Conservation (phyloP, 805 yeast genomes). For the Tetrapisispora nanseiensis region DNA sequence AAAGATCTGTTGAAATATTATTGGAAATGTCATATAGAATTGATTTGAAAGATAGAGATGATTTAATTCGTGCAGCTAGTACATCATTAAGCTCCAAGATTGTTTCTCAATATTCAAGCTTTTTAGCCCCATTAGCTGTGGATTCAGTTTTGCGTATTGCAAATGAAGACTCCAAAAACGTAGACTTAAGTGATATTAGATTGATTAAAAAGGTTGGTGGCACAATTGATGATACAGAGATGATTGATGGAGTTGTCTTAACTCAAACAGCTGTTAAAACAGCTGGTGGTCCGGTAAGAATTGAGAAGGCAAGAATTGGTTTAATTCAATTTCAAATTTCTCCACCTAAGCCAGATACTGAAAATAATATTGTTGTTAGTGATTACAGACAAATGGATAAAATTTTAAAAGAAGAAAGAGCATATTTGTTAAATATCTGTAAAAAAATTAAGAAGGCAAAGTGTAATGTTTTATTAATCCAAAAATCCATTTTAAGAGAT, state of each 20-base stretch:
- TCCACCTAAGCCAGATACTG: slow-evolving; percentile 97
- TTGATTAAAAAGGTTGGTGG: slow-evolving; percentile 93
- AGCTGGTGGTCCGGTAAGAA: slow-evolving; percentile 92
- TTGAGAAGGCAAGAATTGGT: slow-evolving; percentile 88
- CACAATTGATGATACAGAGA: slow-evolving; percentile 91
- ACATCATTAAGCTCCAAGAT: slow-evolving; percentile 92
- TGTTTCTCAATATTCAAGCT: slow-evolving; percentile 81
- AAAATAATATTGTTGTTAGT: slow-evolving; percentile 91
- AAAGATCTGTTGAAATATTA: slow-evolving; percentile 69
- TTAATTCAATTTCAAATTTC: slow-evolving; percentile 88
- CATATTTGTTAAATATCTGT: slow-evolving; percentile 86
- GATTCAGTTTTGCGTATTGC: slow-evolving; percentile 80
- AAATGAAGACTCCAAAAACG: slow-evolving; percentile 49
- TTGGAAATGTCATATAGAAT: slow-evolving; percentile 78
- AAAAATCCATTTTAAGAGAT: slow-evolving; percentile 87
- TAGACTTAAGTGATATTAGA: slow-evolving; percentile 81
- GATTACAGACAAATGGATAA: slow-evolving; percentile 99
- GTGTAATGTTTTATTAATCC: slow-evolving; percentile 85
- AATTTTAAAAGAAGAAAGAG: slow-evolving; percentile 94
- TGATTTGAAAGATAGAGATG: slow-evolving; percentile 70
- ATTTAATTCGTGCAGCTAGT: slow-evolving; percentile 81
- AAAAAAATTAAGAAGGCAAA: slow-evolving; percentile 94
- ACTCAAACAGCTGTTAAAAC: slow-evolving; percentile 81
- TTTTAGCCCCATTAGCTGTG: slow-evolving; percentile 88
- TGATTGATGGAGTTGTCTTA: slow-evolving; percentile 86